These are phyloP conservation scores for Nasturtium officinale DNA, from an alignment of 345 rosid genomes.

Conservation along the genomic window DNA sequence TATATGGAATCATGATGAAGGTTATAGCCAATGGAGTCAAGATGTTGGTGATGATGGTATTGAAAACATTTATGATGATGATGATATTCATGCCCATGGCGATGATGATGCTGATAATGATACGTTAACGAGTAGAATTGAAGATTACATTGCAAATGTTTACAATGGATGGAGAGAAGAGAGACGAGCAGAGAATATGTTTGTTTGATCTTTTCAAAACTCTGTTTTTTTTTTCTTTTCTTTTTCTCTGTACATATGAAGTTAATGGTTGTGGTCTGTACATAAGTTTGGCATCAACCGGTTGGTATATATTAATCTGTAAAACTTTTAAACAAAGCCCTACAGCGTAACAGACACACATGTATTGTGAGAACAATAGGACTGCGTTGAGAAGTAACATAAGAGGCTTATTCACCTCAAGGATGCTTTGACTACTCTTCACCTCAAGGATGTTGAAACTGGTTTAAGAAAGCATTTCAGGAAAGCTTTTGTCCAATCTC, in stretches of 20 bases:
- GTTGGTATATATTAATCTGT: background rate
- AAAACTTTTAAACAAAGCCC: background rate
- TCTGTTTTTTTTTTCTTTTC: background rate
- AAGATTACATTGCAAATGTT: slow-evolving; percentile 39
- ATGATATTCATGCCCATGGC: slow-evolving; percentile 1
- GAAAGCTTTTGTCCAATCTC: too few relatives aligned
- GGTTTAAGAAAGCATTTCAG: too few relatives aligned
- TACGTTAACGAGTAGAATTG: slow-evolving; percentile 31
- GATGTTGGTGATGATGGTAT: slow-evolving; percentile 25
- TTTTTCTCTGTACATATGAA: slow-evolving; percentile 1
- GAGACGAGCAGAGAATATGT: slow-evolving; percentile 27
- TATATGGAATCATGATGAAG: slow-evolving; percentile 33
- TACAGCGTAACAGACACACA: background rate
- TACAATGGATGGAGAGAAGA: slow-evolving; percentile 43
- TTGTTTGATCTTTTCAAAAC: slow-evolving; percentile 23
- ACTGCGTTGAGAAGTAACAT: background rate
- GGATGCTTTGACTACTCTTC: background rate
- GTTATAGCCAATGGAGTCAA: slow-evolving; percentile 28
- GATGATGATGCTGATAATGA: slow-evolving; percentile 27
- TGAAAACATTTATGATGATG: slow-evolving; percentile 28
- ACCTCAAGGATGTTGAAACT: too few relatives aligned
- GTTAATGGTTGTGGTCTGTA: slow-evolving; percentile 6
- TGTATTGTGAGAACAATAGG: background rate
- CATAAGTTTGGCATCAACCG: background rate
- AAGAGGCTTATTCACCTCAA: background rate